These are phyloP conservation scores for Penicillium sp. DNA, from an alignment of 2,329 filamentous ascomycete genomes.

Conservation along the genomic window DNA sequence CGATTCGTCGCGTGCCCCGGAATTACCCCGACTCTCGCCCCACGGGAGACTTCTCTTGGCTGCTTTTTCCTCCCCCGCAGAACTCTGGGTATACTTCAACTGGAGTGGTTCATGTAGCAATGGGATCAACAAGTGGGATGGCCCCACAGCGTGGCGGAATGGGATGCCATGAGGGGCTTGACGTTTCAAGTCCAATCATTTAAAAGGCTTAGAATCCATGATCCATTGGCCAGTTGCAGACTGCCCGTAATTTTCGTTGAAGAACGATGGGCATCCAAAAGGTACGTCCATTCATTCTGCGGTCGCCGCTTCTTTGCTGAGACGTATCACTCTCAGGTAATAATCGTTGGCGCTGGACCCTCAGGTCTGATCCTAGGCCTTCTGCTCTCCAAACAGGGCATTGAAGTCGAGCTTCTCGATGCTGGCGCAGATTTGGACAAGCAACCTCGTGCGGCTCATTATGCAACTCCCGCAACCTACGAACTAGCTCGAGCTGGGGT, in stretches of 20 bases:
- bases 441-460: conserved; percentile 65
- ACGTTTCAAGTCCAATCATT: not conserved
- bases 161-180: not conserved
- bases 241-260: too few relatives aligned
- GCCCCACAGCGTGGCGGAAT: conserved; percentile 15
- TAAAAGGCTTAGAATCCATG: not conserved
- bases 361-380: conserved; percentile 35
- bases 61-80: conserved; percentile 1
- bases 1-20: not conserved
- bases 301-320: not conserved
- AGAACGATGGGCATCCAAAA: conserved; percentile 21
- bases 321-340: conserved; percentile 15
- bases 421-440: conserved; percentile 57
- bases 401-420: conserved; percentile 51
- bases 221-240: not conserved
- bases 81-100: not conserved
- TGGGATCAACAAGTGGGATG: conserved; percentile 1
- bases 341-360: conserved; percentile 39
- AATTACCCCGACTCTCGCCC: conserved; percentile 11
- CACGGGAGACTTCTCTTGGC: not conserved
- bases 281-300: not conserved
- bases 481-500: conserved; percentile 63
- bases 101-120: not conserved
- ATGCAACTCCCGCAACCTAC: conserved; percentile 60
- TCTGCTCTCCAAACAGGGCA: conserved; percentile 35